Evolutionary conservation across 352 stramenopile genomes (phyloP), one percentile per base, ranked within the genome.

Genomic region (Thalassiosira mediterranea): DNA sequence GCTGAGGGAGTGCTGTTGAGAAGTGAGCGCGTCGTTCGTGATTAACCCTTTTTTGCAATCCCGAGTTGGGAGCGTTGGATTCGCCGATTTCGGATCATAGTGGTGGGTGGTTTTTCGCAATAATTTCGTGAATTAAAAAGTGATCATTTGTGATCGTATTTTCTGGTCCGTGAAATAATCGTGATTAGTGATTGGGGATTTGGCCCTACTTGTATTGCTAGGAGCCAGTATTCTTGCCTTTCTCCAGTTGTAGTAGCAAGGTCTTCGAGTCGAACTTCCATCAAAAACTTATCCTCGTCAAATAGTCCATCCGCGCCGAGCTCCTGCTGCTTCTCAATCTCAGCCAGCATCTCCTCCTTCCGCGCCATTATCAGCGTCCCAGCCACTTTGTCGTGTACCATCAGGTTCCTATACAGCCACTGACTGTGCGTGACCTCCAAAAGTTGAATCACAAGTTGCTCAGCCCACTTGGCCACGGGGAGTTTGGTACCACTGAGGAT

Each of bases 391-490:
- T 73, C 53, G 15, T 65, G 52, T 11, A 73, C 64, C 4, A 44
- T 1, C 2, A 67, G 17, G 31, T 67, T 75, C 5, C 44, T 0
- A 21, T 75, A 75, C 7, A 67, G 8, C 44, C 65, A 75, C 37
- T 67, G 54, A 0, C 53, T 44, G 31, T 75, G 65, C n/a, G 44
- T 75, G 0, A 42, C 29, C 25, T 75, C 53, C 4, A 75, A n/a
- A 13, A 75, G 25, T n/a, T 67, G 58, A 0, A 26, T 53, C 1
- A 75, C 44, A n/a, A 75, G 29, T 17, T 23, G 26, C 13, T 21
- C 3, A 19, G 23, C 13, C 65, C 65, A 75, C 49, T 26, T 34
- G n/a, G n/a, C n/a, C n/a, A n/a, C n/a, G n/a, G n/a, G n/a, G n/a
- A n/a, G n/a, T n/a, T n/a, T n/a, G n/a, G n/a, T n/a, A n/a, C n/a